Conservation (phyloP, 257 asterid species). For the Sherardia arvensis region DNA sequence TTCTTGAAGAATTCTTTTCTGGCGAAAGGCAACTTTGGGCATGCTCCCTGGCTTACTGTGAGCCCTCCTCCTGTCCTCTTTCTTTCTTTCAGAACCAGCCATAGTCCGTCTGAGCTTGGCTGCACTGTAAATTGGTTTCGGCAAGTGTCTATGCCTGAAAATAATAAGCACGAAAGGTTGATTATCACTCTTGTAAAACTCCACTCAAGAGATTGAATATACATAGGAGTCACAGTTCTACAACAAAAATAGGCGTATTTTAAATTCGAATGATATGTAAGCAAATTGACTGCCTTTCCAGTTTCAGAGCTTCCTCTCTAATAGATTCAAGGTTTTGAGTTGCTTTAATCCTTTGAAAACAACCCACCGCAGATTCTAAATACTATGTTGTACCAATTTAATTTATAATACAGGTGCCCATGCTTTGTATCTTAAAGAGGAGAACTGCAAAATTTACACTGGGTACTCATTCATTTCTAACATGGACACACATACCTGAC, state of each 20-base stretch:
- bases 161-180: constrained; percentile 6
- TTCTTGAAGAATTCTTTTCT: constrained; percentile 59
- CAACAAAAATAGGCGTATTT: neutral
- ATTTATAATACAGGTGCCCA: neutral
- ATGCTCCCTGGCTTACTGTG: constrained; percentile 90
- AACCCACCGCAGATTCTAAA: too few relatives aligned
- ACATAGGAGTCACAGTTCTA: neutral
- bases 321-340: neutral
- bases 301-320: neutral
- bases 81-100: constrained; percentile 59
- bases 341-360: too few relatives aligned
- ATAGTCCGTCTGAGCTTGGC: constrained; percentile 44
- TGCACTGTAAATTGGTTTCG: constrained; percentile 76
- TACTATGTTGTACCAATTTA: neutral
- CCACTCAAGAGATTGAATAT: neutral
- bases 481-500: constrained; percentile 44
- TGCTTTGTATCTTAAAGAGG: neutral
- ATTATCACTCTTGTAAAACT: neutral
- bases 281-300: neutral
- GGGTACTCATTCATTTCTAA: neutral
- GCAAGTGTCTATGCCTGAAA: constrained; percentile 88
- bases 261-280: neutral
- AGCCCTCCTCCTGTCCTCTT: constrained; percentile 65
- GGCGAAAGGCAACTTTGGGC: constrained; percentile 42
- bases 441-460: neutral